phyloP scores from a whole-genome alignment of 192 early-diverging fungal species.

The Oehlia diaphana region DNA sequence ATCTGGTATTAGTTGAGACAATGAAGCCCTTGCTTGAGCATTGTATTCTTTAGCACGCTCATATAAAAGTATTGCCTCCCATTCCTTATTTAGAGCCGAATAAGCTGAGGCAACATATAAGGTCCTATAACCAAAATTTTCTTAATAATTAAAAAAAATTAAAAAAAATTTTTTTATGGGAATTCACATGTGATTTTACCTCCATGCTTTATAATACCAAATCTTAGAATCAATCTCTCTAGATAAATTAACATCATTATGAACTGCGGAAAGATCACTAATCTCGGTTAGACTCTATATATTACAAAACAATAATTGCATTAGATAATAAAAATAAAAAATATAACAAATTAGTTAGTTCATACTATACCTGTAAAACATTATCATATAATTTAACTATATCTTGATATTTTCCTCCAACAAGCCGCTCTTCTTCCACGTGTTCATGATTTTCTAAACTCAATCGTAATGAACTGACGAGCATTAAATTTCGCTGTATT shows the following conservation, averaged over 20 bases:
- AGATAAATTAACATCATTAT: conserved; percentile 46
- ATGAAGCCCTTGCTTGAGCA: conserved; percentile 48
- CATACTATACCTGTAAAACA: conserved; percentile 53
- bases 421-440: conserved; percentile 29
- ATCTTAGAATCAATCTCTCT: conserved; percentile 50
- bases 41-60: conserved; percentile 55
- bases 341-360: not conserved
- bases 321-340: no score
- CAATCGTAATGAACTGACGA: conserved; percentile 45
- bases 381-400: conserved; percentile 67
- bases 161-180: not conserved
- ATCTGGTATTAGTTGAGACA: conserved; percentile 37
- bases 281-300: conserved; percentile 55
- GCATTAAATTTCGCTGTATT: conserved; percentile 59
- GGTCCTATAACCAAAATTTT: conserved; percentile 31
- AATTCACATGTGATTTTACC: conserved; percentile 39
- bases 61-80: conserved; percentile 61
- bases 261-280: conserved; percentile 53
- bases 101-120: conserved; percentile 56
- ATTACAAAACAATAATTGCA: not conserved
- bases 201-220: conserved; percentile 56
- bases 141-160: not conserved
- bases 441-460: conserved; percentile 37
- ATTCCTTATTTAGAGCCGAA: conserved; percentile 39
- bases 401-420: conserved; percentile 57